Conservation (phyloP, 306 rosid species). For the Pachyrhizus erosus region DNA sequence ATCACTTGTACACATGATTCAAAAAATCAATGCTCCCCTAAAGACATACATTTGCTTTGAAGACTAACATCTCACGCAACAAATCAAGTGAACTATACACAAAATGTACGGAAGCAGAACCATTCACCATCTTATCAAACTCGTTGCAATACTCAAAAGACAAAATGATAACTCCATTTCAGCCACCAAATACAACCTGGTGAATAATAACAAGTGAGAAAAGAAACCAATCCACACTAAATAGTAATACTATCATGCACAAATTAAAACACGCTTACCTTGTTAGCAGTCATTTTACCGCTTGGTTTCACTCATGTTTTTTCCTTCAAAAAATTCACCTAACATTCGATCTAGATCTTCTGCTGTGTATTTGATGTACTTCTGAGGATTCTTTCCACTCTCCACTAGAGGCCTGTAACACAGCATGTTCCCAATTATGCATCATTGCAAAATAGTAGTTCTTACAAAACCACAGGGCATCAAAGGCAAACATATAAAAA, state of each 20-base stretch:
- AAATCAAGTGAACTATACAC: slow-evolving; percentile 41
- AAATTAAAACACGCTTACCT: slow-evolving; percentile 16
- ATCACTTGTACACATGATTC: slow-evolving; percentile 21
- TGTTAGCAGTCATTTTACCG: slow-evolving; percentile 45
- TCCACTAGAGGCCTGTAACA: slow-evolving; percentile 79
- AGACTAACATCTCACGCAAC: neutral
- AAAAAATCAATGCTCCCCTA: slow-evolving; percentile 7
- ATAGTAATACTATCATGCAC: neutral
- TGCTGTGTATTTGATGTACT: slow-evolving; percentile 75
- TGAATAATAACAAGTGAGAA: slow-evolving; percentile 6
- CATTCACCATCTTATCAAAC: slow-evolving; percentile 37
- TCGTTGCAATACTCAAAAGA: slow-evolving; percentile 14
- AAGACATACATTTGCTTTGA: slow-evolving; percentile 25
- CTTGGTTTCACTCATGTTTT: slow-evolving; percentile 71
- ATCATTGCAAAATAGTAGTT: slow-evolving; percentile 16
- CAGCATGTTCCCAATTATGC: slow-evolving; percentile 27
- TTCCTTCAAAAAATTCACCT: slow-evolving; percentile 97
- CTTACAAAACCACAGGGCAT: neutral
- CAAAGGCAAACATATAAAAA: neutral
- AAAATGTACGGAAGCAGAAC: slow-evolving; percentile 18
- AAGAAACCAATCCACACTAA: neutral
- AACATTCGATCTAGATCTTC: slow-evolving; percentile 96
- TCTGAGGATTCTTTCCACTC: slow-evolving; percentile 86
- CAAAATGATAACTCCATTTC: neutral
- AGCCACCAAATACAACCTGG: slow-evolving; percentile 36